Conservation (phyloP, 257 asterid genomes). For the Lithospermum erythrorhizon region DNA sequence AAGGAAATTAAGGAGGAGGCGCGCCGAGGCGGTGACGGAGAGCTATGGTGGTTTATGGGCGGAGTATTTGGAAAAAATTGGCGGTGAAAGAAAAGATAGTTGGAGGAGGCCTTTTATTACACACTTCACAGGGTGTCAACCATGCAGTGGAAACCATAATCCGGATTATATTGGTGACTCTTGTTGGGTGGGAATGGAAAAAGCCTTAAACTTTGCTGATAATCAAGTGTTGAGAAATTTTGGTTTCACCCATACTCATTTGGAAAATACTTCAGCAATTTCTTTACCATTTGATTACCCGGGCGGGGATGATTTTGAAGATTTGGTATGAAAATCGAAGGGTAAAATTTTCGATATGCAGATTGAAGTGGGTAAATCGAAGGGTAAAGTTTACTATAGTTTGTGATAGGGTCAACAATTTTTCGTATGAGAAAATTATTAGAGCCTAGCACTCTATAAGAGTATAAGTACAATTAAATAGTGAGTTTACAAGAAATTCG, state of each 20-base stretch:
- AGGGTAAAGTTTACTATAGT: too few relatives aligned
- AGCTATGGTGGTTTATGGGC: slow-evolving; percentile 31
- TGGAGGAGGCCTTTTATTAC: slow-evolving; percentile 72
- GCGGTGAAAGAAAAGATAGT: slow-evolving; percentile 11
- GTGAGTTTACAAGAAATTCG: too few relatives aligned
- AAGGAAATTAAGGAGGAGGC: slow-evolving; percentile 37
- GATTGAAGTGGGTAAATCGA: too few relatives aligned
- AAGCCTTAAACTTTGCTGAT: slow-evolving; percentile 63
- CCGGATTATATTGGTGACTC: slow-evolving; percentile 40
- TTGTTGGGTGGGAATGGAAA: slow-evolving; percentile 55
- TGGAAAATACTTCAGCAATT: slow-evolving; percentile 20
- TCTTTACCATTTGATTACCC: slow-evolving; percentile 41
- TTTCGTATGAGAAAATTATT: too few relatives aligned
- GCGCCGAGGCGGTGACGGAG: slow-evolving; percentile 52
- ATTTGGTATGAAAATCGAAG: slow-evolving; percentile 6
- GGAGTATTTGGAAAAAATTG: slow-evolving; percentile 18
- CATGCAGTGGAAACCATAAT: slow-evolving; percentile 66
- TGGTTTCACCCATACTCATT: slow-evolving; percentile 43
- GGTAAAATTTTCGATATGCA: too few relatives aligned
- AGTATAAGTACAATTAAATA: too few relatives aligned
- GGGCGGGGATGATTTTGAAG: slow-evolving; percentile 9
- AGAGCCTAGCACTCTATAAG: too few relatives aligned
- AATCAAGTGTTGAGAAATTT: slow-evolving; percentile 53
- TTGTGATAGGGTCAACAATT: too few relatives aligned
- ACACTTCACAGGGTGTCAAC: slow-evolving; percentile 88